These are phyloP conservation scores for Syzygium aromaticum DNA, from an alignment of 345 rosid genomes.

Conservation along the genomic window DNA sequence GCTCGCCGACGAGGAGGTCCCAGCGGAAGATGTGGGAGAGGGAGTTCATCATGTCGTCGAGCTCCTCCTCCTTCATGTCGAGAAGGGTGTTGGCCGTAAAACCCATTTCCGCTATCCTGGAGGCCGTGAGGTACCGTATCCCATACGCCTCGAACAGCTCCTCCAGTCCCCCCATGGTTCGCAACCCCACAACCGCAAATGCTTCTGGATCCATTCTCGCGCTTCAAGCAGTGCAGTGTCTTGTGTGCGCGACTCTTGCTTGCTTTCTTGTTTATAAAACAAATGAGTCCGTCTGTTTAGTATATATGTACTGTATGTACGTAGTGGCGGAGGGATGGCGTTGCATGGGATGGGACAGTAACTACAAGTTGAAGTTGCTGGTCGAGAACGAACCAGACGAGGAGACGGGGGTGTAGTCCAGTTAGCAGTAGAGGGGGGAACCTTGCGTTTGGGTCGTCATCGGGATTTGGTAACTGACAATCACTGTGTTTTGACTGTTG, in stretches of 20 bases:
- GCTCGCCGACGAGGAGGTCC: conserved; percentile 92
- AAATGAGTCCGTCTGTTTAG: neutral
- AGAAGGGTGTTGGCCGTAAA: conserved; percentile 90
- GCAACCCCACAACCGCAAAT: conserved; percentile 45
- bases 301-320: neutral
- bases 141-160: conserved; percentile 83
- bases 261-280: neutral
- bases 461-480: neutral
- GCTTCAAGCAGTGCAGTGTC: neutral
- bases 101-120: conserved; percentile 90
- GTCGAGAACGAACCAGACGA: neutral
- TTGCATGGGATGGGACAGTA: neutral
- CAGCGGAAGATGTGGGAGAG: conserved; percentile 79
- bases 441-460: neutral
- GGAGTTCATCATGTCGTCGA: conserved; percentile 98
- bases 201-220: conserved; percentile 69
- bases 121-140: conserved; percentile 71
- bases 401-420: neutral
- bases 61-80: conserved; percentile 91
- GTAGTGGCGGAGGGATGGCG: neutral
- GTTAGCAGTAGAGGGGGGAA: neutral
- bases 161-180: conserved; percentile 51
- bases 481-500: neutral
- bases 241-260: neutral
- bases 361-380: neutral